Evolutionary conservation across 805 yeast genomes (phyloP), one percentile per base, ranked within the genome.

Genomic region (Osmozyma mogii): DNA sequence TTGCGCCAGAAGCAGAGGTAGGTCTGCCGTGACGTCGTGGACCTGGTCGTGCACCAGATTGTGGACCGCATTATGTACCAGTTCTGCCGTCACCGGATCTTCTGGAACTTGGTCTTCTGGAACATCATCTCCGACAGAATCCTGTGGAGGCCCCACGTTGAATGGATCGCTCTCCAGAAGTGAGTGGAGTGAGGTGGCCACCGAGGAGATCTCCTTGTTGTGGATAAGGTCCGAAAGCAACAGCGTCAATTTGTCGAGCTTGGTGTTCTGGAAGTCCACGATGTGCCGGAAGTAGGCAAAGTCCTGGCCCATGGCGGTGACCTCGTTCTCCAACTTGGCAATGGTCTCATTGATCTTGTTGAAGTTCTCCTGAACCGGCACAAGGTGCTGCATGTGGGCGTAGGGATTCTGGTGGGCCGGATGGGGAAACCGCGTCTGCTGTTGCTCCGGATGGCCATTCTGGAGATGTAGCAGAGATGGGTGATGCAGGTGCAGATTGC

Each of bases 211-310:
- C 30, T 48, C 50, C 35, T 50, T 50, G 40, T 53, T 52, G 28
- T 51, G 56, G 23, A 56, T 40, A 32, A 52, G 39, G 9, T 60
- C 65, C 15, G 52, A 42, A 27, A 61, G 49, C 27, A 59, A 42
- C 27, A 37, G 41, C 19, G 62, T 47, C 33, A 62, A 45, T 41
- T 62, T 61, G 27, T 61, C 67, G 27, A 62, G 52, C 39, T 58
- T 58, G 32, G 38, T 44, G 41, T 49, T 52, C 36, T 61, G 68
- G 38, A 52, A 58, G 15, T 58, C 65, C 10, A 62, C 41, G 14
- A 60, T 44, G 27, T 54, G 59, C 26, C 63, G 51, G 17, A 62
- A 40, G 33, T 54, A 58, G 14, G 51, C 50, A 25, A 62, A 43
- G 29, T 62, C 68, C 29, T 55, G 58, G 31, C 40, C 47, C 15